Conservation (phyloP, 2,329 filamentous ascomycete genomes). For the Cercospora beticola region DNA sequence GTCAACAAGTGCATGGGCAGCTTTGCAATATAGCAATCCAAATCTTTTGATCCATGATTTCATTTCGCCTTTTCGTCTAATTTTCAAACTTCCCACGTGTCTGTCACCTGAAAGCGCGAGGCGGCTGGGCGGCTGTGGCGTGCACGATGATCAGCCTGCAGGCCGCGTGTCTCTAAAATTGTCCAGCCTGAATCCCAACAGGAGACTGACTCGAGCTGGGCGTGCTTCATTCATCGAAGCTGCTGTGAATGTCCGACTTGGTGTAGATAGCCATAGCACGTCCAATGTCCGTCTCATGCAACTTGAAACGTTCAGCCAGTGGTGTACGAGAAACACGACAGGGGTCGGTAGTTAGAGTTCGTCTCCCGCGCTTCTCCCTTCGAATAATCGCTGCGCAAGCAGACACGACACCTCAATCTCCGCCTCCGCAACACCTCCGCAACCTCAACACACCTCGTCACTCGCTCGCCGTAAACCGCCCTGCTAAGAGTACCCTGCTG, state of each 20-base stretch:
- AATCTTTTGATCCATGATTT: neutral
- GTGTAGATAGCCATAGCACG: neutral
- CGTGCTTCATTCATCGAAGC: neutral
- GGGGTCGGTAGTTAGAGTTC: neutral
- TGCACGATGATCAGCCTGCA: neutral
- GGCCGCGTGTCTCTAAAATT: constrained; percentile 3
- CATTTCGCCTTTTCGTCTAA: neutral
- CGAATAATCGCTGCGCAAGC: neutral
- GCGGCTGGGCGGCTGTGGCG: neutral
- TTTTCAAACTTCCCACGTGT: neutral
- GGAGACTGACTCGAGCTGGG: neutral
- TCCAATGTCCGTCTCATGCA: neutral
- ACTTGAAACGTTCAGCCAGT: neutral
- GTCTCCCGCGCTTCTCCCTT: constrained; percentile 6
- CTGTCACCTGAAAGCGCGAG: neutral
- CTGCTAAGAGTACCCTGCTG: neutral
- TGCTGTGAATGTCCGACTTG: neutral
- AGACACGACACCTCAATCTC: neutral
- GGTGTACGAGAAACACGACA: neutral
- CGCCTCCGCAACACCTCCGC: neutral
- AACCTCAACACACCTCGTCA: neutral
- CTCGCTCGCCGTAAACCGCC: neutral
- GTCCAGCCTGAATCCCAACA: neutral
- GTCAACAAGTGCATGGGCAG: neutral
- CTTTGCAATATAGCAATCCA: neutral